Base-by-base conservation (phyloP, 2,329 filamentous ascomycete species). In the Ophiostoma piceae region DNA sequence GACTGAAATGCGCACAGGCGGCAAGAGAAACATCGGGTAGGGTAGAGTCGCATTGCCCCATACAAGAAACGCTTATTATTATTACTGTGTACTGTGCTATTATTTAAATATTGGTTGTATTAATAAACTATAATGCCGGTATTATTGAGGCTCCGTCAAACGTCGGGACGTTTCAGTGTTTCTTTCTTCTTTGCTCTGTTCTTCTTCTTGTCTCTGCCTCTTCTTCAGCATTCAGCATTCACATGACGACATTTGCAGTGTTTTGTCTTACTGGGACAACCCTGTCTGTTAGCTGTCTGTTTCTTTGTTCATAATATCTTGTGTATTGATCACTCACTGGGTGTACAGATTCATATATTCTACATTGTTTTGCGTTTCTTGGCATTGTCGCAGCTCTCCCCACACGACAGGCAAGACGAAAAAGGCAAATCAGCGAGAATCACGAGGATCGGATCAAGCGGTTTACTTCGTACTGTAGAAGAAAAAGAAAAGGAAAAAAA, bases 121-220 rank as follows among this genome's bases (percentile, higher is more conserved):
- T 57, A 26, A 22, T 57, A 57, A 12, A 47, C 43, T 47, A 26
- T 26, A 32, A 32, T 62, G 6, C 57, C 26, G 57, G 22, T 32
- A 62, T 32, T 62, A 62, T 32, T 62, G 57, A 62, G 57, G 57
- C 57, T 62, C 57, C 57, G 57, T 62, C 22, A 69, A 72, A 72
- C 71, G 67, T 69, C 51, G 69, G 67, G 67, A 60, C 54, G 71
- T 72, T 72, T 72, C 71, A 54, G 66, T 62, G 67, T 68, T 70
- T 16, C 26, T 35, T 60, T 32, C 19, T 26, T 62, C 14, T 26
- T 26, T 57, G 19, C 22, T 26, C 12, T 57, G 26, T 29, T 14
- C 12, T 9, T 57, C 12, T 57, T 11, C 4, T 5, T 29, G 9
- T 22, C 8, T 22, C 47, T 26, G 5, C n/a, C n/a, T 57, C 1